Evolutionary conservation across 2,329 filamentous ascomycete genomes (phyloP).

Genomic region (Claviceps purpurea): DNA sequence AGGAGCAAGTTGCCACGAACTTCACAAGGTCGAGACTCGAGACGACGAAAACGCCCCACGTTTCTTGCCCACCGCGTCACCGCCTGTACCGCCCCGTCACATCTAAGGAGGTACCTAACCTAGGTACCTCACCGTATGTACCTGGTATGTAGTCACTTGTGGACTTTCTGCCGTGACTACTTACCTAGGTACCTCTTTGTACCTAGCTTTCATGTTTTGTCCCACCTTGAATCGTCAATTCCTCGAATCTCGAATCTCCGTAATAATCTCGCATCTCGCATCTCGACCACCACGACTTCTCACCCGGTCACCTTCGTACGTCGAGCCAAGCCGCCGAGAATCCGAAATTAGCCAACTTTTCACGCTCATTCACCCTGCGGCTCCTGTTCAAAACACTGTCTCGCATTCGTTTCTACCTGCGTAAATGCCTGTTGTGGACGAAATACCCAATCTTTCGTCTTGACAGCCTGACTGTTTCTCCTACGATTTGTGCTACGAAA

Average conservation of each 20-base stretch:
- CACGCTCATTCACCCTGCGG: neutral
- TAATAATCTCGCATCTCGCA: neutral
- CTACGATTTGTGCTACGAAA: neutral
- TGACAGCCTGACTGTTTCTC: neutral
- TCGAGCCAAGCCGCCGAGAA: neutral
- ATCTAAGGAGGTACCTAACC: no score
- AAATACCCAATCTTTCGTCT: constrained; percentile 1
- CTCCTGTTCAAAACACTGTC: neutral
- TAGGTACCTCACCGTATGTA: no score
- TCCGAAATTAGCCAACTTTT: neutral
- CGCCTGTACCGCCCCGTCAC: no score
- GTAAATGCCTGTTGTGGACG: neutral
- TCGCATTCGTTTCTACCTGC: neutral
- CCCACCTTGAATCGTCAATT: neutral
- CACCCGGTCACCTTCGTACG: neutral
- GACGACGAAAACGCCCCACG: no score
- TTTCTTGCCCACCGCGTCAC: no score
- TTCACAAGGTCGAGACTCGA: no score
- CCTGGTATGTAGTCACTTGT: neutral
- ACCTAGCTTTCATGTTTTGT: neutral
- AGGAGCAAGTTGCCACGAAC: no score
- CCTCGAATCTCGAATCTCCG: neutral
- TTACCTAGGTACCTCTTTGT: no score
- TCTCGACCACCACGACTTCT: neutral
- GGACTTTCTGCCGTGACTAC: neutral